Base-by-base conservation (phyloP, 2,329 filamentous ascomycete species). In the Stemphylium beticola region DNA sequence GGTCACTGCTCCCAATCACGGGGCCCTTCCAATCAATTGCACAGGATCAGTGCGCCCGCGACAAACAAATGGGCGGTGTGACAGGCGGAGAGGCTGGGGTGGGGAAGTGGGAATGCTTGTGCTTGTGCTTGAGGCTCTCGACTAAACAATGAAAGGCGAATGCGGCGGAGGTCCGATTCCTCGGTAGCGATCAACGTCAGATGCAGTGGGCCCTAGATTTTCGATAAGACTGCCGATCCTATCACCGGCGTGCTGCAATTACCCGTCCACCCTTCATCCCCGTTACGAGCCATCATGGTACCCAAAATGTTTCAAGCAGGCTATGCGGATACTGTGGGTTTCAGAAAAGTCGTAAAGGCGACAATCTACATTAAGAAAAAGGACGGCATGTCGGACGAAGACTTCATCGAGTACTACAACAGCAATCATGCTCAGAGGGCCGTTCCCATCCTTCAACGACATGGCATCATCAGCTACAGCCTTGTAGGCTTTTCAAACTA, bases 351-450 rank as follows among this genome's bases (percentile, higher is more conserved):
- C 20, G 74, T 78, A 57, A 80, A 80, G 65, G 77, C 71, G 36
- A 78, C 77, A 11, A 76, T 81, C 34, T 64, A 79, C 48, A 72
- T 80, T 43, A 79, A 79, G 64, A 80, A 80, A 67, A 79, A 79
- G 53, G 67, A 76, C 8, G 77, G 73, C 62, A 74, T 80, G 68
- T 76, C 71, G 39, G 78, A 80, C 57, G 74, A 61, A 4, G 77
- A 73, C 49, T 80, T 80, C 58, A 74, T 80, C 56, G 64, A 76
- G 26, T 77, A 79, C 56, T 80, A 80, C 72, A 80, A 79, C 61
- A 71, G 74, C 60, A 71, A 73, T 26, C 78, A 80, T 56, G 77
- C 78, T 8, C 75, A 78, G 49, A 68, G 74, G 53, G 78, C 78
- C 5, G 76, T 78, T 14, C 76, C 75, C 1, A 76, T 80, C 10